phyloP scores from a whole-genome alignment of 495 filamentous ascomycete genomes.

The Penicillium subrubescens region DNA sequence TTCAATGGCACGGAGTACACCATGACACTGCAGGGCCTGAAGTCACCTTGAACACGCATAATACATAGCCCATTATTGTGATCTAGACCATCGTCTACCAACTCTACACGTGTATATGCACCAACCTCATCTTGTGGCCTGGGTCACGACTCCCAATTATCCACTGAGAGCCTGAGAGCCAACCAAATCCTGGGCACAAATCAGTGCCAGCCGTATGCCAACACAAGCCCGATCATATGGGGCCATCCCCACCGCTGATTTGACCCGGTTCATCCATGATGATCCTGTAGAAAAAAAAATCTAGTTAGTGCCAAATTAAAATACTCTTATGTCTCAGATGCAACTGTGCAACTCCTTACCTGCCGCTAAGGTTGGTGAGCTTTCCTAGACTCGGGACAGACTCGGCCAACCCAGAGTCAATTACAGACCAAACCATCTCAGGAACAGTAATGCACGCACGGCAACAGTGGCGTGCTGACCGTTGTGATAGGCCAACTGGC shows the following conservation, averaged over 20 bases:
- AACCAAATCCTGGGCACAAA: not conserved
- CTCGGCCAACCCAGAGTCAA: conserved; percentile 14
- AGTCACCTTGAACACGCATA: not conserved
- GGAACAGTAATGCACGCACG: conserved; percentile 20
- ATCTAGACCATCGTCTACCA: not conserved
- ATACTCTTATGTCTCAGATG: conserved; percentile 9
- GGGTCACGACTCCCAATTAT: no score
- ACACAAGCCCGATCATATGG: not conserved
- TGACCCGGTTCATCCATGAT: not conserved
- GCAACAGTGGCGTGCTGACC: conserved; percentile 3
- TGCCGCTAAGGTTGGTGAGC: not conserved
- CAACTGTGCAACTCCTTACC: conserved; percentile 9
- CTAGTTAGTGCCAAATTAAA: conserved; percentile 1
- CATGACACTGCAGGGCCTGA: not conserved
- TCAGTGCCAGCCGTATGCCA: not conserved
- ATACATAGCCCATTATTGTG: not conserved
- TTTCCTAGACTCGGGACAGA: not conserved
- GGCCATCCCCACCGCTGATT: conserved; percentile 3
- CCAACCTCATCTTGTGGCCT: not conserved
- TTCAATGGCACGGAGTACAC: not conserved
- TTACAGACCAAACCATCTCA: conserved; percentile 15
- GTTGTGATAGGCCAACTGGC: conserved; percentile 20
- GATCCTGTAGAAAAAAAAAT: not conserved
- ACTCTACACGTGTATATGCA: not conserved
- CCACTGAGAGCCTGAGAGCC: conserved; percentile 2